These are phyloP conservation scores for Rhododendron vialii DNA, from an alignment of 148 eudicot genomes.

Conservation along the genomic window DNA sequence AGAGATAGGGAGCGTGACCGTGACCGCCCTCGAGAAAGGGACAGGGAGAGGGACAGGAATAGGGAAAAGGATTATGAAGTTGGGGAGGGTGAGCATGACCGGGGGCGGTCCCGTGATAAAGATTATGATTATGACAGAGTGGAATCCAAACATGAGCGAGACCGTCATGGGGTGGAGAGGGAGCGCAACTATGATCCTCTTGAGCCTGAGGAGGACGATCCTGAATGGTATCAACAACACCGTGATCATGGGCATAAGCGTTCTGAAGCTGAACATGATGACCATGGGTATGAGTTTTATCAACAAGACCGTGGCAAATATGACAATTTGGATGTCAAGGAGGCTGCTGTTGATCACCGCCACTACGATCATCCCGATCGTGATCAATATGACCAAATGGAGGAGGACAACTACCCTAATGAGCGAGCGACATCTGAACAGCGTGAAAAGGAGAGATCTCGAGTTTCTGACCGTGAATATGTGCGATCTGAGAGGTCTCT, in stretches of 20 bases:
- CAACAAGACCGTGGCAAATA: slow-evolving; percentile 32
- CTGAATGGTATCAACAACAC: slow-evolving; percentile 48
- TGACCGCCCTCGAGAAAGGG: slow-evolving; percentile 49
- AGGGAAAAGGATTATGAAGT: slow-evolving; percentile 54
- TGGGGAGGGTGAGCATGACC: slow-evolving; percentile 49
- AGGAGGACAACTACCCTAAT: slow-evolving; percentile 44
- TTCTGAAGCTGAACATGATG: slow-evolving; percentile 33
- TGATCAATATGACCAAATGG: slow-evolving; percentile 51
- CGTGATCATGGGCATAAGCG: slow-evolving; percentile 47
- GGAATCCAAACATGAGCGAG: slow-evolving; percentile 63
- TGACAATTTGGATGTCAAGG: slow-evolving; percentile 34
- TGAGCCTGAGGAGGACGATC: slow-evolving; percentile 55
- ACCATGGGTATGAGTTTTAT: slow-evolving; percentile 42
- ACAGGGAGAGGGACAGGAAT: slow-evolving; percentile 53
- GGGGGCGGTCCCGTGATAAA: slow-evolving; percentile 78
- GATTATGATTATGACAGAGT: slow-evolving; percentile 61
- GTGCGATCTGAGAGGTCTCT: slow-evolving; percentile 30
- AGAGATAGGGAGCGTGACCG: slow-evolving; percentile 27
- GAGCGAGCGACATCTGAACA: slow-evolving; percentile 32
- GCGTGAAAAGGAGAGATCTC: slow-evolving; percentile 26
- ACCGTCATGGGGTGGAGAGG: slow-evolving; percentile 44
- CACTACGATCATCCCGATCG: slow-evolving; percentile 43
- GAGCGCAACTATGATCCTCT: slow-evolving; percentile 41
- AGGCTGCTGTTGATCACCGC: slow-evolving; percentile 27
- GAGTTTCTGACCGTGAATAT: slow-evolving; percentile 22